Evolutionary conservation across 2,329 filamentous ascomycete genomes (phyloP), one percentile per base, ranked within the genome.

Genomic region (Pseudodiploospora longispora): DNA sequence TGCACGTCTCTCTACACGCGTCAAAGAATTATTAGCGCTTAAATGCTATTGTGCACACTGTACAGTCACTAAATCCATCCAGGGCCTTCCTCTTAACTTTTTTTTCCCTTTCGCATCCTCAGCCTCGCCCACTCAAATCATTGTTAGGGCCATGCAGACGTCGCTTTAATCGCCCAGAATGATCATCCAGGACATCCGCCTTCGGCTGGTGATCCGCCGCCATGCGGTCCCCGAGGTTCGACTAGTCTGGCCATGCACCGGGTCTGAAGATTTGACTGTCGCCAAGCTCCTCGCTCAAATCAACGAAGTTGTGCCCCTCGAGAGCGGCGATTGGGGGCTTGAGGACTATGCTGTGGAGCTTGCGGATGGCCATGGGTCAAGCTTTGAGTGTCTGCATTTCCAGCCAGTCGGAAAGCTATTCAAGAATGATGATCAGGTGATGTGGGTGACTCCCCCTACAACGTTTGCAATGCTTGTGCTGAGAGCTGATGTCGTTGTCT

Each of bases 261-360:
- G 70, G 53, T 66, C 71, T 42, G 68, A 71, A 10, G 74, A 82
- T 38, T 74, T 81, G 42, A 95, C 87, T 2, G 74, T 95, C 48
- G 76, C 85, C 30, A 80, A 84, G 52, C 76, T 96, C 2, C 71
- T 96, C 33, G 80, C 85, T 50, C 77, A 87, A 48, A 72, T 96
- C 52, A 90, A 94, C 63, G 78, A 86, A 36, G 74, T 85, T 10
- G 70, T 96, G 2, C 89, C 90, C 0, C 77, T 97, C 0, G 89
- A 95, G 66, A 81, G 82, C 45, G 74, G 74, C 35, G 73, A 88
- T 47, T 95, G 88, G 87, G 88, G 87, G 0, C 67, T 95, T 4
- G 90, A 96, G 57, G 87, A 96, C 60, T 97, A 97, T 62, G 78
- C 78, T 6, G 87, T 95, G 30, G 86, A 94, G 63, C 73, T 95